A percentile compares a stretch with the other conserved stretches of the same genome.
Evolutionary conservation across 805 yeast species (phyloP).

Genomic region (Candida adriatica): DNA sequence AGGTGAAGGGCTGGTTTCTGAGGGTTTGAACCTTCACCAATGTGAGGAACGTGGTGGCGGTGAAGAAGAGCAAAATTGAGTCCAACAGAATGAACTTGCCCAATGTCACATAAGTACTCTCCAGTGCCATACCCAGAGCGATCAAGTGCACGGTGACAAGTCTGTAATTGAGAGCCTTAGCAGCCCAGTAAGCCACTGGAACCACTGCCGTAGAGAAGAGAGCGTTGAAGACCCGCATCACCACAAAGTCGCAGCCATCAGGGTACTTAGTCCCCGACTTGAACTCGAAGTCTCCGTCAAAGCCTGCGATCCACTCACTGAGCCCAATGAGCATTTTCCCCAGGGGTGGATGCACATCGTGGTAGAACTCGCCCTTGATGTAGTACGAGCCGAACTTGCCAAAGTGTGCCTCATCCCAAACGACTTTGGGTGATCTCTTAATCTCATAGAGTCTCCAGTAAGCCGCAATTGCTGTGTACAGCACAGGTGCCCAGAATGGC

Average conservation of each 20-base stretch:
- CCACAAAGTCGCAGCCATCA: slow-evolving; percentile 47
- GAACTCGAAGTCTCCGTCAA: slow-evolving; percentile 70
- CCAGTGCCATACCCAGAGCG: slow-evolving; percentile 56
- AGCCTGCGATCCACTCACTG: slow-evolving; percentile 78
- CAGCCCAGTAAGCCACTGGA: slow-evolving; percentile 67
- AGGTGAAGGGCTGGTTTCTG: slow-evolving; percentile 34
- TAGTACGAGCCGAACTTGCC: slow-evolving; percentile 83
- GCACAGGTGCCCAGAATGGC: slow-evolving; percentile 32
- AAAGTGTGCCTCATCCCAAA: slow-evolving; percentile 91
- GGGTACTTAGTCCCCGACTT: slow-evolving; percentile 63
- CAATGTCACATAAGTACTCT: slow-evolving; percentile 60
- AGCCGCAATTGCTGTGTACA: slow-evolving; percentile 39
- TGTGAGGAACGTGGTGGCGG: slow-evolving; percentile 60
- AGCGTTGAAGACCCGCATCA: slow-evolving; percentile 70
- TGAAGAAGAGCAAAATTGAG: slow-evolving; percentile 70
- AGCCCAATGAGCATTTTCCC: slow-evolving; percentile 78
- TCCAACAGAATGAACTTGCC: slow-evolving; percentile 73
- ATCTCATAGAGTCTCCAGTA: slow-evolving; percentile 56
- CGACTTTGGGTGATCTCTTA: slow-evolving; percentile 50
- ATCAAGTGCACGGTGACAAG: slow-evolving; percentile 52
- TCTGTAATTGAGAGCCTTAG: slow-evolving; percentile 48
- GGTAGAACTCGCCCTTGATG: slow-evolving; percentile 71
- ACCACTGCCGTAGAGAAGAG: slow-evolving; percentile 58
- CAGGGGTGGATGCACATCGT: slow-evolving; percentile 83
- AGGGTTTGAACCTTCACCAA: slow-evolving; percentile 48